Percentiles rank a stretch among this genome's conserved stretches.
Evolutionary conservation across 2,329 filamentous ascomycete genomes (phyloP).

Genomic region (Pseudocercospora crystallina): DNA sequence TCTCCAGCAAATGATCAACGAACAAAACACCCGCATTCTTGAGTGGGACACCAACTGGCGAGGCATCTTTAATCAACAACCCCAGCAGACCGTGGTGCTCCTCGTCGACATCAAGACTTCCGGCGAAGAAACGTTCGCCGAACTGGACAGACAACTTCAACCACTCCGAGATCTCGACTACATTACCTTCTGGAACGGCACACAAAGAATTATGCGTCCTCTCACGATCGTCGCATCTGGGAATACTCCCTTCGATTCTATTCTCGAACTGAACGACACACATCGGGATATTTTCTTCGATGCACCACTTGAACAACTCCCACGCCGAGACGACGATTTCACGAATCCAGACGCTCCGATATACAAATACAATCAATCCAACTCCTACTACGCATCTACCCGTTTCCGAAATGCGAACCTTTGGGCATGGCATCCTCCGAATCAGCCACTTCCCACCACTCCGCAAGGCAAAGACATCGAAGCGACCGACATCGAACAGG

Average conservation of each 20-base stretch:
- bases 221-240: conserved; percentile 41
- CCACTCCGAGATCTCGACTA: conserved; percentile 59
- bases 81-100: conserved; percentile 52
- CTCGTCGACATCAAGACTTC: conserved; percentile 68
- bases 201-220: conserved; percentile 44
- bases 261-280: conserved; percentile 50
- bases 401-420: conserved; percentile 55
- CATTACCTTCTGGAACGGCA: conserved; percentile 49
- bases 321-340: neutral
- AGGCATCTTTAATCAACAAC: conserved; percentile 52
- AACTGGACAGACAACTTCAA: conserved; percentile 56
- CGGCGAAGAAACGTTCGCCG: conserved; percentile 52
- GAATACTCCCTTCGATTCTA: conserved; percentile 57
- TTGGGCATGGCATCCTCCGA: conserved; percentile 50
- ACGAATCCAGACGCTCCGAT: conserved; percentile 29
- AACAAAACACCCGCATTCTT: conserved; percentile 44
- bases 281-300: conserved; percentile 61
- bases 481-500: neutral
- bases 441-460: conserved; percentile 41
- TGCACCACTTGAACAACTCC: conserved; percentile 56
- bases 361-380: conserved; percentile 50
- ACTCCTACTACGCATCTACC: conserved; percentile 67
- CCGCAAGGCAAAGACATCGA: neutral
- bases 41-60: conserved; percentile 34
- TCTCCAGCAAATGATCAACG: conserved; percentile 49